Evolutionary conservation across 352 stramenopile genomes (phyloP).

Genomic region (Phytopythium delawarense): DNA sequence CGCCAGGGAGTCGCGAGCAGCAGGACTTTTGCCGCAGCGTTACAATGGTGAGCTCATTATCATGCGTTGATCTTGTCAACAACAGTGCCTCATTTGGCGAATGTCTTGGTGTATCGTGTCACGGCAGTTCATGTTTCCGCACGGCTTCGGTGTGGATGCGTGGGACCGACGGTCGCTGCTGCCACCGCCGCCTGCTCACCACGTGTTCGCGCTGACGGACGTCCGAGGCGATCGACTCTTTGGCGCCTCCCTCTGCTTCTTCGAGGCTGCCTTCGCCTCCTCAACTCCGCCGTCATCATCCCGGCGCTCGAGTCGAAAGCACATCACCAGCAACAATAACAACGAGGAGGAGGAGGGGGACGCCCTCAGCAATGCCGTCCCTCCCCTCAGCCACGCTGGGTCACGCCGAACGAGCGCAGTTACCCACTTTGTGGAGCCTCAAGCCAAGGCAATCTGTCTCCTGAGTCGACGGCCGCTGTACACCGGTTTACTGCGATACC

Average conservation of each 20-base stretch:
- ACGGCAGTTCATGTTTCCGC: constrained; percentile 47
- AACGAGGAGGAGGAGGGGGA: constrained; percentile 5
- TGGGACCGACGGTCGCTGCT: constrained; percentile 9
- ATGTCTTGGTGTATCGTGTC: background rate
- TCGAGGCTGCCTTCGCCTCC: constrained; percentile 17
- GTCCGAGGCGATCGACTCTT: constrained; percentile 37
- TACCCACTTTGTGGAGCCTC: constrained; percentile 3
- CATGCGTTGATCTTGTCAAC: background rate
- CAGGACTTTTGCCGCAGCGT: constrained; percentile 47
- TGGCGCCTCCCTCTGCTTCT: constrained; percentile 46
- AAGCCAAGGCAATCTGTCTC: constrained; percentile 42
- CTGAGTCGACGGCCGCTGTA: constrained; percentile 42
- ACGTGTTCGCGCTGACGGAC: constrained; percentile 49
- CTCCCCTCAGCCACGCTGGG: background rate
- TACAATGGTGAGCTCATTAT: constrained; percentile 26
- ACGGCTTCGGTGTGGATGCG: constrained; percentile 26
- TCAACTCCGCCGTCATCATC: background rate
- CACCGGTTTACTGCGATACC: constrained; percentile 37
- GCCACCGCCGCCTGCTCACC: constrained; percentile 36
- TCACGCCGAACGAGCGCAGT: background rate
- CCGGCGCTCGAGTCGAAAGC: background rate
- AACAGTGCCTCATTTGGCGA: background rate
- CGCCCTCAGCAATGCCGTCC: background rate
- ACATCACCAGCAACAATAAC: background rate
- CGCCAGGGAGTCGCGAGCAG: constrained; percentile 14